A percentile compares a stretch with the other conserved stretches of the same genome.
Evolutionary conservation across 768 basidiomycete species (phyloP).

Genomic region (Suillus hirtellus): DNA sequence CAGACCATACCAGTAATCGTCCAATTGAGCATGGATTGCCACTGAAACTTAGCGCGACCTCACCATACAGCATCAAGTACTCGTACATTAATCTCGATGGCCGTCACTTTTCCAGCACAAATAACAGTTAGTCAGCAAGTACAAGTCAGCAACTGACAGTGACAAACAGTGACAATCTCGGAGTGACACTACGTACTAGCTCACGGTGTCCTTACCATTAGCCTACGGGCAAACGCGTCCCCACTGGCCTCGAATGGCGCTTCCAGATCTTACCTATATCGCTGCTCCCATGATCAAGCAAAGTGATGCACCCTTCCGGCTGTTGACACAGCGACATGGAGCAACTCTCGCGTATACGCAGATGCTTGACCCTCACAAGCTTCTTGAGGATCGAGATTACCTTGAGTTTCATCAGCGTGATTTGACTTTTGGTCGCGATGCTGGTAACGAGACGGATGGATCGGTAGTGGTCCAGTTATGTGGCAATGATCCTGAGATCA

Average conservation of each 20-base stretch:
- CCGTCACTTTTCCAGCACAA: too few relatives aligned
- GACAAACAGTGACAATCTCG: too few relatives aligned
- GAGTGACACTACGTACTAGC: too few relatives aligned
- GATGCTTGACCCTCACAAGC: constrained; percentile 66
- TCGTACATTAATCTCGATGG: too few relatives aligned
- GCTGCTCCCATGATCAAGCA: constrained; percentile 82
- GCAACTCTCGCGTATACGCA: constrained; percentile 74
- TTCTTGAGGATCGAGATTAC: constrained; percentile 66
- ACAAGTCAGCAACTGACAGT: too few relatives aligned
- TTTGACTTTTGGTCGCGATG: constrained; percentile 30
- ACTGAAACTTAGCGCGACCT: not conserved
- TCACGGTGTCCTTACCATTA: too few relatives aligned
- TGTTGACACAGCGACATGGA: constrained; percentile 60
- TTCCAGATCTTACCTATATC: constrained; percentile 39
- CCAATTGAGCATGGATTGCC: too few relatives aligned
- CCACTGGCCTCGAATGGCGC: not conserved
- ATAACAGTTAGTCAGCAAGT: not conserved
- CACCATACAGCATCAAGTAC: not conserved
- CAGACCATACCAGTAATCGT: not conserved
- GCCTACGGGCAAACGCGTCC: too few relatives aligned
- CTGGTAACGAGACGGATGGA: constrained; percentile 11
- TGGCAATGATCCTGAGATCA: constrained; percentile 63
- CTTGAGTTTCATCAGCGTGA: constrained; percentile 63
- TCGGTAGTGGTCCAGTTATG: constrained; percentile 75
- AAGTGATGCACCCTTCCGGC: constrained; percentile 73